Evolutionary conservation across 768 basidiomycete genomes (phyloP).

Genomic region (Hygrocybe coccinea): DNA sequence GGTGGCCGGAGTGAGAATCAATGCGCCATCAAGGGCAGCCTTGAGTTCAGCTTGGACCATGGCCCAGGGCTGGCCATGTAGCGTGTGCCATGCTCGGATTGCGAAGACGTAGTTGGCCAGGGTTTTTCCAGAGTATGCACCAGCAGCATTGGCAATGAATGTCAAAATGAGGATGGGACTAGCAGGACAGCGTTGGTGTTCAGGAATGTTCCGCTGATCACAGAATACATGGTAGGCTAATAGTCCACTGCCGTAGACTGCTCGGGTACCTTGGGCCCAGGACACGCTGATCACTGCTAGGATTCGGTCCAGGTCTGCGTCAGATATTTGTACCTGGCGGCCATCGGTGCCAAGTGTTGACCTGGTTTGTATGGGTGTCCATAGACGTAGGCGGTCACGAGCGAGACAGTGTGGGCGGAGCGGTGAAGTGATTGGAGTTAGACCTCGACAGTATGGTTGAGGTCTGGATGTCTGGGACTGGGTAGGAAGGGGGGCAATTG

Average conservation of each 20-base stretch:
- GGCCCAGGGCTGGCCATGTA: constrained; percentile 35
- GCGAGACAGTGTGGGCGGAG: constrained; percentile 27
- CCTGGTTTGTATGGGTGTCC: constrained; percentile 18
- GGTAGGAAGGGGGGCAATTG: not conserved
- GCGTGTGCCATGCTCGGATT: constrained; percentile 43
- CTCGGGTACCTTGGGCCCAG: constrained; percentile 29
- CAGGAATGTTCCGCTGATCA: constrained; percentile 27
- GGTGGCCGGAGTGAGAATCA: constrained; percentile 24
- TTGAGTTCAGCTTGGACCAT: constrained; percentile 25
- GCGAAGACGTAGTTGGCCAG: constrained; percentile 36
- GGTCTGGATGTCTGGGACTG: constrained; percentile 6
- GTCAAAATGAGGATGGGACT: constrained; percentile 19
- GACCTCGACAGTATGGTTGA: constrained; percentile 5
- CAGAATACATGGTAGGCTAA: constrained; percentile 39
- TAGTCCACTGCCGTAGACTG: constrained; percentile 36
- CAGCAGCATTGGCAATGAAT: constrained; percentile 30
- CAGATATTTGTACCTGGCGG: constrained; percentile 9
- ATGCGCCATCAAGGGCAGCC: constrained; percentile 27
- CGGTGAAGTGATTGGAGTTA: constrained; percentile 14
- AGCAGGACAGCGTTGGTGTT: constrained; percentile 29
- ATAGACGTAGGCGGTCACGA: constrained; percentile 20
- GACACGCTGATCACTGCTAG: constrained; percentile 18
- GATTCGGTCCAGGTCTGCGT: constrained; percentile 23
- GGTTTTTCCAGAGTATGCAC: constrained; percentile 28
- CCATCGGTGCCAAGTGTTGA: not conserved